These are phyloP conservation scores for Salix koriyanagi DNA, from an alignment of 345 rosid genomes.

Conservation along the genomic window DNA sequence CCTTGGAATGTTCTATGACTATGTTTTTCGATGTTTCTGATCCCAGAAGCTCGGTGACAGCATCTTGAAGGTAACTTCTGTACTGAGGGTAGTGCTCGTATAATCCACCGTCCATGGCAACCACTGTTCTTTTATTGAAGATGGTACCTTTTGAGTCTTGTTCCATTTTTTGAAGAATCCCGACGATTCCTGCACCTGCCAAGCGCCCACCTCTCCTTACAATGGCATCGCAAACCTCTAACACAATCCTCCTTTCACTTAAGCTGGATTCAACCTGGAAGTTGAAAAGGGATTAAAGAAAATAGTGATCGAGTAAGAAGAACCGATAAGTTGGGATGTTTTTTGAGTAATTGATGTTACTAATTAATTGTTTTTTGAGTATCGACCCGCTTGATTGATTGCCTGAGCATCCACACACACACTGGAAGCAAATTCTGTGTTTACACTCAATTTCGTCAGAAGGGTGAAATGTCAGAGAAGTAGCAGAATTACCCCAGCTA, in stretches of 20 bases:
- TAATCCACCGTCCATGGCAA: constrained; percentile 83
- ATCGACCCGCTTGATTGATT: not conserved
- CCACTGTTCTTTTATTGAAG: constrained; percentile 60
- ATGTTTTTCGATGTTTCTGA: constrained; percentile 43
- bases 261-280: constrained; percentile 50
- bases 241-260: constrained; percentile 42
- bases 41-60: constrained; percentile 65
- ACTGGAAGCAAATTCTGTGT: not conserved
- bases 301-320: not conserved
- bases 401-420: not conserved
- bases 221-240: constrained; percentile 61
- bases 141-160: constrained; percentile 51
- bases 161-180: constrained; percentile 74
- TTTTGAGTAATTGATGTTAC: not conserved
- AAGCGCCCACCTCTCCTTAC: constrained; percentile 69
- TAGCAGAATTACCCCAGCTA: constrained; percentile 37
- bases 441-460: not conserved
- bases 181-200: constrained; percentile 91
- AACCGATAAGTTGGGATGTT: too few species aligned
- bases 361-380: not conserved
- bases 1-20: constrained; percentile 65
- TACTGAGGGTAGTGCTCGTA: constrained; percentile 70
- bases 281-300: not conserved
- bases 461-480: not conserved
- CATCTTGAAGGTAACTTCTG: constrained; percentile 58